phyloP scores from a whole-genome alignment of 371 early-diverging fungal species.

The Rhizopus microsporus region DNA sequence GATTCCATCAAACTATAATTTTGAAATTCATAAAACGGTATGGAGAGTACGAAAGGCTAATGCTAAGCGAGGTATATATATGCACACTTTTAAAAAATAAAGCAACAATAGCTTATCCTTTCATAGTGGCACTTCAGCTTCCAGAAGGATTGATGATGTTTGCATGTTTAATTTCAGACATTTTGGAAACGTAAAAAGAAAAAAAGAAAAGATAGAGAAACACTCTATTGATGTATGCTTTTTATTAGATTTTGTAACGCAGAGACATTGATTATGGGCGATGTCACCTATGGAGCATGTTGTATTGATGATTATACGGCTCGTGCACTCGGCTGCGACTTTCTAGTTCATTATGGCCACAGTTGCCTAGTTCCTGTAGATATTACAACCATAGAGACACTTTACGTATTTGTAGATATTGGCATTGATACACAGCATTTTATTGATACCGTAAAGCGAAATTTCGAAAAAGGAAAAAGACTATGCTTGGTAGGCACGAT shows the following conservation, averaged over 20 bases:
- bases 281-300: constrained; percentile 99
- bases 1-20: constrained; percentile 98
- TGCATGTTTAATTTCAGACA: constrained; percentile 91
- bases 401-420: constrained; percentile 99
- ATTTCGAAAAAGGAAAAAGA: constrained; percentile 74
- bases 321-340: constrained; percentile 92
- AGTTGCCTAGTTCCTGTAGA: constrained; percentile 97
- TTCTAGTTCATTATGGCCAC: constrained; percentile 99
- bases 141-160: constrained; percentile 99
- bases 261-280: constrained; percentile 96
- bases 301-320: constrained; percentile 99
- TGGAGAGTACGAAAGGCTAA: constrained; percentile 84
- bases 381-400: constrained; percentile 90
- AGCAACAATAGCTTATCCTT: not conserved
- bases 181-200: constrained; percentile 72
- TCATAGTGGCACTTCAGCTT: constrained; percentile 94
- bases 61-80: constrained; percentile 70
- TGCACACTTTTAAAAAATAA: not conserved
- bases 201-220: not conserved
- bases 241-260: constrained; percentile 74
- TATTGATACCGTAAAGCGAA: constrained; percentile 81
- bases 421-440: constrained; percentile 95
- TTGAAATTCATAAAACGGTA: constrained; percentile 98
- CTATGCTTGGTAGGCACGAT: constrained; percentile 95
- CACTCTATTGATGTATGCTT: not conserved